These are phyloP conservation scores for Ustilago esculenta DNA, from an alignment of 1,284 basidiomycete species.

Conservation along the genomic window DNA sequence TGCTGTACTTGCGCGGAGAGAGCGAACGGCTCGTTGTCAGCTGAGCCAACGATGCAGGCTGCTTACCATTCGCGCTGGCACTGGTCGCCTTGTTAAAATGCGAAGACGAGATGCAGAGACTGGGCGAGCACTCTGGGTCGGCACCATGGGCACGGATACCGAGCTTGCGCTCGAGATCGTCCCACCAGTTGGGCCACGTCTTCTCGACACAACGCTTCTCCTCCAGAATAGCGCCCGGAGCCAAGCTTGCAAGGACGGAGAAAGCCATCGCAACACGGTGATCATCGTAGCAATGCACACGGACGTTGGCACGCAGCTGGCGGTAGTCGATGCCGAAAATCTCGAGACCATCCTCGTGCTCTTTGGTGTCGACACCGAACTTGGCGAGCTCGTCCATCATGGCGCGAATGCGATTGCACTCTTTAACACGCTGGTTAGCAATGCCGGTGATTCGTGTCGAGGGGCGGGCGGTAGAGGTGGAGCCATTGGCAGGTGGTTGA, in stretches of 20 bases:
- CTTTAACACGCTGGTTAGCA: slow-evolving; percentile 97
- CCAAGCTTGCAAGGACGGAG: slow-evolving; percentile 81
- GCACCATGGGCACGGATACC: slow-evolving; percentile 88
- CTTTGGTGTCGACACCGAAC: slow-evolving; percentile 90
- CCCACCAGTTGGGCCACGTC: slow-evolving; percentile 99
- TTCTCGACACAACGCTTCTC: slow-evolving; percentile 99
- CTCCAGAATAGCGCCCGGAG: slow-evolving; percentile 81
- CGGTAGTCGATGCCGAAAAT: slow-evolving; percentile 80
- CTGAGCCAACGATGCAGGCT: slow-evolving; percentile 6
- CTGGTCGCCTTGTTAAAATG: slow-evolving; percentile 53
- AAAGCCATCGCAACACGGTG: slow-evolving; percentile 99
- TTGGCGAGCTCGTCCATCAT: slow-evolving; percentile 97
- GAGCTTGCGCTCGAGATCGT: slow-evolving; percentile 95
- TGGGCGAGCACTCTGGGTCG: slow-evolving; percentile 71
- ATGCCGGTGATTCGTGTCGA: slow-evolving; percentile 88
- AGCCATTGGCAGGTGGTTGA: slow-evolving; percentile 66
- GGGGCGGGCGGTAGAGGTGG: slow-evolving; percentile 38
- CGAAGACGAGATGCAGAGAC: slow-evolving; percentile 52
- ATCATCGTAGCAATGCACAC: slow-evolving; percentile 95
- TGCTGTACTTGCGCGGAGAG: slow-evolving; percentile 65
- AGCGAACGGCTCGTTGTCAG: slow-evolving; percentile 31
- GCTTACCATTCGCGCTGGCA: slow-evolving; percentile 42
- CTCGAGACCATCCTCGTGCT: slow-evolving; percentile 92
- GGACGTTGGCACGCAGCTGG: slow-evolving; percentile 72
- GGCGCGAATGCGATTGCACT: slow-evolving; percentile 94